Base-by-base conservation (phyloP, 23 red algal species). In the Gracilaria gracilis region DNA sequence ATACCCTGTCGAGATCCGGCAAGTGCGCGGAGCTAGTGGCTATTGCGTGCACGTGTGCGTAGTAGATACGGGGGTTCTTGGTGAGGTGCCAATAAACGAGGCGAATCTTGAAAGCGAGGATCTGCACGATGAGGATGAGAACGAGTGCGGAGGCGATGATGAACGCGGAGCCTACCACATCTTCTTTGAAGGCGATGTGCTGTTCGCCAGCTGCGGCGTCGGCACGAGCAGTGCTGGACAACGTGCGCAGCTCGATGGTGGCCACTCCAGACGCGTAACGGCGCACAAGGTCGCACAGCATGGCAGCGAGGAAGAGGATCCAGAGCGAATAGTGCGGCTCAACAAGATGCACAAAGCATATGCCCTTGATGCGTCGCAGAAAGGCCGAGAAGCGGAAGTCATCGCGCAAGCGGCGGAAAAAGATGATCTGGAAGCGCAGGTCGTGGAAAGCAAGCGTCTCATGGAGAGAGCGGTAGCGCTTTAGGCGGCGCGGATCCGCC, bases 351-450 rank as follows among this genome's bases (percentile, higher is more conserved):
- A 85, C 67, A 79, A 93, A 85, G 64, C 36, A 70, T 25, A 74
- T 59, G 16, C 28, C 64, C 57, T 95, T 95, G 82, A 95, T 88
- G 57, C 81, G 61, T 24, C 93, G 86, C 49, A 95, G 61, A 42
- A 82, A 85, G 9, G 67, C 47, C 29, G 93, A 95, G 57, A 95
- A 95, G 59, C 70, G 79, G 58, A 95, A 95, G 31, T 86, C 78
- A 34, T 90, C 87, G 8, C 86, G 93, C 29, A 91, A 65, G 25
- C 67, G 59, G 50, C 86, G 78, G 86, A 83, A 91, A 62, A 75
- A 91, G 55, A 95, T 80, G 61, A 95, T 90, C 80, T 95, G 93
- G 47, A 95, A 91, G 59, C 93, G 93, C 9, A 89, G 67, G 62
- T 95, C 86, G 61, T 95, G 86, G 57, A 95, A 95, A 29, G 86